Evolutionary conservation across 2,329 filamentous ascomycete genomes (phyloP), one percentile per base, ranked within the genome.

Genomic region (Fusarium austroafricanum): DNA sequence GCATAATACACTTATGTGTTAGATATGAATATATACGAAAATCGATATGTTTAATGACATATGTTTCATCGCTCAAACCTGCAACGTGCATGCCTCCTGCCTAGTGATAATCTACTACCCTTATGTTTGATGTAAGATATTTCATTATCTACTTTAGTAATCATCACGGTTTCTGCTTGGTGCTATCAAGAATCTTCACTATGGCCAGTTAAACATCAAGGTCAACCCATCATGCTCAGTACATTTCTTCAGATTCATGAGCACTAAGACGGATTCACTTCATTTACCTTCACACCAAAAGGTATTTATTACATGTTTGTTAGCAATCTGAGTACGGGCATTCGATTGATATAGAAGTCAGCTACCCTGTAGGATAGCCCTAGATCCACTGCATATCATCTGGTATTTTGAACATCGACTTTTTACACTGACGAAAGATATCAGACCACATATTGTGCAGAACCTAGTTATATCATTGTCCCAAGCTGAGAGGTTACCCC

Each of bases 21-120:
- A 57, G 47, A 56, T 62, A 56, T 57, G 52, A 62, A 29, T 17
- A 35, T 62, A 33, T 54, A 69, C 37, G 55, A 54, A 69, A 61
- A 62, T 44, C 26, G 23, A 61, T 38, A 58, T 67, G 39, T 43
- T 62, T 66, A 69, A 67, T 61, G 62, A 57, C 39, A 40, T 33
- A 31, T 10, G 39, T 14, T 55, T 38, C 15, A 23, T 39, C 20
- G 23, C 11, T 60, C 9, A 14, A 15, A 11, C 14, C 14, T 33
- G 17, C 3, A 35, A 35, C 6, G 12, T 33, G 5, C 31, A 31
- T 31, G 31, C 14, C 31, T 33, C 31, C 12, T 15, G 12, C 14
- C 31, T 33, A 15, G 31, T 33, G 14, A 33, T 33, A n/a, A 35
- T 15, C 10, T 33, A 14, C 17, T 15, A 3, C 14, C 31, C 14